These are phyloP conservation scores for Sinapis alba DNA, from an alignment of 441 rosid genomes.

Conservation along the genomic window DNA sequence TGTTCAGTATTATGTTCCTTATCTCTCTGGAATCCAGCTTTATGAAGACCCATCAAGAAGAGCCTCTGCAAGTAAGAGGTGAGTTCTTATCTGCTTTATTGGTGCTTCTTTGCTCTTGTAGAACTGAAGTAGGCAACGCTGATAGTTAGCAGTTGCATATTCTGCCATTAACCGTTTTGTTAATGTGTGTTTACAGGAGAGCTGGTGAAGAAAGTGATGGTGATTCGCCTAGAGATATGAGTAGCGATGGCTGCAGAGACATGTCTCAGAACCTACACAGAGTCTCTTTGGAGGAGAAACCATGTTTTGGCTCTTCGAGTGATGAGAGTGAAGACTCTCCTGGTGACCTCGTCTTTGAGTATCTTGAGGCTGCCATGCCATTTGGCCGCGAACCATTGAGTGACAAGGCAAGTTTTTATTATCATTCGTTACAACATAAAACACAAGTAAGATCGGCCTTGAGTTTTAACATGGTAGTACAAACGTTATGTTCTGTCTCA, in stretches of 20 bases:
- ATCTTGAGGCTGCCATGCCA: slow-evolving; percentile 73
- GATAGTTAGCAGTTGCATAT: too few species aligned
- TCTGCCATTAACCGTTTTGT: too few species aligned
- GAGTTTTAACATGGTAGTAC: neutral
- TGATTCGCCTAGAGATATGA: slow-evolving; percentile 74
- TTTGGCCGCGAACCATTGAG: slow-evolving; percentile 80
- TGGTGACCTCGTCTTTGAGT: slow-evolving; percentile 66
- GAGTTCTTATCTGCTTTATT: neutral
- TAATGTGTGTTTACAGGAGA: slow-evolving; percentile 47
- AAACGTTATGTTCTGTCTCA: neutral
- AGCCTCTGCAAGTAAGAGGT: slow-evolving; percentile 58
- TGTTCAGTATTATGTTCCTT: slow-evolving; percentile 91
- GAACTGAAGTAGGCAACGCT: neutral
- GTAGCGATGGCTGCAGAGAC: slow-evolving; percentile 55
- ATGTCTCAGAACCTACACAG: slow-evolving; percentile 50
- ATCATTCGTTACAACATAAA: neutral
- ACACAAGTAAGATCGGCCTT: neutral
- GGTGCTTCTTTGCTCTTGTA: slow-evolving; percentile 1
- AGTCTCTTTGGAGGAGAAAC: slow-evolving; percentile 54
- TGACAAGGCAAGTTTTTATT: slow-evolving; percentile 61
- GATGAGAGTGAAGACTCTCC: slow-evolving; percentile 72
- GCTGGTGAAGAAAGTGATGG: slow-evolving; percentile 84
- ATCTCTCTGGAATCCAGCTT: slow-evolving; percentile 87
- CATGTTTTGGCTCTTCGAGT: slow-evolving; percentile 57
- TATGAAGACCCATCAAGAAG: slow-evolving; percentile 66